Evolutionary conservation across 306 rosid genomes (phyloP), one percentile per base, ranked within the genome.

Genomic region (Inga oerstediana): DNA sequence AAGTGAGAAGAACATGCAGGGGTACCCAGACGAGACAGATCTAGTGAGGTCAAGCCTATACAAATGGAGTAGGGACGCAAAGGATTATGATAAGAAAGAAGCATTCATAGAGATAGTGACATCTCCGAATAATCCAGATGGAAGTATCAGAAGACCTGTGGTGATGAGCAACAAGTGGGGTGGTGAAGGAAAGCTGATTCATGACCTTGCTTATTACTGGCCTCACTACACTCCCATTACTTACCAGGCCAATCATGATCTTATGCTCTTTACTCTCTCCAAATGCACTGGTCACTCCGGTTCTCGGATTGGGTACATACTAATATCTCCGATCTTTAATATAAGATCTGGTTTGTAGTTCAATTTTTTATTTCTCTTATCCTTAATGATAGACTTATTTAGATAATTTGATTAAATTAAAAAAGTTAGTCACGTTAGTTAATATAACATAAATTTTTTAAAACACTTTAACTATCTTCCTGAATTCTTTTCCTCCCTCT

Each of bases 81-180:
- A 58, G 73, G 88, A 7, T 41, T 94, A 82, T 75, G 79, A 65
- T 10, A 87, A 84, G 54, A 82, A 83, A 2, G 97, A 83, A 49
- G 95, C 97, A 2, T 96, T 90, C 82, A 92, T 96, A 34, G 99
- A 96, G 88, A 51, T 96, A 10, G 92, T 96, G 22, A 96, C 98
- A 67, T 86, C 99, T 56, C 99, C 99, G 4, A 96, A 92, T 84
- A 96, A 96, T 86, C 99, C 99, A 2, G 99, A 96, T 79, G 99
- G 99, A n/a, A 61, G 41, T 58, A 35, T 62, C 48, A 87, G 98
- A 87, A 51, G 77, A 10, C 65, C 98, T 3, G 78, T 85, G 62
- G 93, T 94, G 94, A 96, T 92, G 93, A 96, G 83, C 61, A 90
- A 51, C 10, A 90, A 88, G 10, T 62, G 17, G 27, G 68, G 37